A percentile compares a stretch with the other conserved stretches of the same genome.
phyloP scores from a whole-genome alignment of 495 filamentous ascomycete genomes.

The Oleoguttula mirabilis region DNA sequence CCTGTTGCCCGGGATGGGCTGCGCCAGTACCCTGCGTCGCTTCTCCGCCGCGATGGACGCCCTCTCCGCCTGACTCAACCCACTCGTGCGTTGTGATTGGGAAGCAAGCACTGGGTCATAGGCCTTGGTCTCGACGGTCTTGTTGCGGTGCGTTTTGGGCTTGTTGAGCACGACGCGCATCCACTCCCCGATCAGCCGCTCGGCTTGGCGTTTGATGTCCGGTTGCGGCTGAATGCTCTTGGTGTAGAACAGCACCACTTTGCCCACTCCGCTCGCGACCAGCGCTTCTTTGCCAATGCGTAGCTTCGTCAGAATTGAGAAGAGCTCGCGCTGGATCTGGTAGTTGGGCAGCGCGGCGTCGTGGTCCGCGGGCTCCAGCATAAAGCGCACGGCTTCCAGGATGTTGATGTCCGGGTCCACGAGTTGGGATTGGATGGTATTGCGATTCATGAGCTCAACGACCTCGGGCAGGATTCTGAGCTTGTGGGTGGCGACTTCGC shows the following conservation, averaged over 20 bases:
- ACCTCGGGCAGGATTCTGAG: slow-evolving; percentile 92
- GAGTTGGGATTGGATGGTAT: slow-evolving; percentile 64
- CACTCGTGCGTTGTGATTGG: slow-evolving; percentile 10
- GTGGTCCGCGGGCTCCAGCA: slow-evolving; percentile 79
- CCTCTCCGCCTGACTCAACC: slow-evolving; percentile 17
- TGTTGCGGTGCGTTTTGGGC: slow-evolving; percentile 72
- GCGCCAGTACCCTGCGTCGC: slow-evolving; percentile 58
- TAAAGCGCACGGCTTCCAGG: slow-evolving; percentile 86
- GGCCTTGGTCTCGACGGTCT: slow-evolving; percentile 43
- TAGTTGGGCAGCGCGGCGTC: slow-evolving; percentile 89
- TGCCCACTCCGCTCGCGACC: slow-evolving; percentile 84
- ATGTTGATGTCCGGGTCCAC: slow-evolving; percentile 93
- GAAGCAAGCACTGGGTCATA: slow-evolving; percentile 26
- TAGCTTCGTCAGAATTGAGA: slow-evolving; percentile 63
- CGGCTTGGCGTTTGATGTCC: slow-evolving; percentile 83
- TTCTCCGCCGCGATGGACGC: slow-evolving; percentile 43
- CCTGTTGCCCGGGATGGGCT: slow-evolving; percentile 52
- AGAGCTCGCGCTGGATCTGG: slow-evolving; percentile 90
- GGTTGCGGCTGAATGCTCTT: slow-evolving; percentile 78
- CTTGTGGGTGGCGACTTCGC: slow-evolving; percentile 78
- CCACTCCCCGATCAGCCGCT: slow-evolving; percentile 86
- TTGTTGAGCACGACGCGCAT: slow-evolving; percentile 91
- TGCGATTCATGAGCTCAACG: slow-evolving; percentile 72
- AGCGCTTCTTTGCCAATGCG: slow-evolving; percentile 83
- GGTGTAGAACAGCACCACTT: slow-evolving; percentile 91